Evolutionary conservation across 352 stramenopile species (phyloP), one percentile per base, ranked within the genome.

Genomic region (Phytopythium delawarense): DNA sequence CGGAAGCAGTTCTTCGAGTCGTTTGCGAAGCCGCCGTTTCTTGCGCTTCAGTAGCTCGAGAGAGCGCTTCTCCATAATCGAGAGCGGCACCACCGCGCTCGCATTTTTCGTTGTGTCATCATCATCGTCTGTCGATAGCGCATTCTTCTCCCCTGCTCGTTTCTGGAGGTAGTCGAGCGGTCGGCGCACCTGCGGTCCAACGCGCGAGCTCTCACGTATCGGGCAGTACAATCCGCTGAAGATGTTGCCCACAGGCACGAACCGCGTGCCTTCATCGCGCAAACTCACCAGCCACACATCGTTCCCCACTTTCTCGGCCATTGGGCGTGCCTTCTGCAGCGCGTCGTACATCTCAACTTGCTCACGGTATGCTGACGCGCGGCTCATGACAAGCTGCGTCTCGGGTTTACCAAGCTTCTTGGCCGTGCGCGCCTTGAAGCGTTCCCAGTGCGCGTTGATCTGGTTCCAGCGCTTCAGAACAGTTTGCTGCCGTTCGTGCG

Each of bases 231-330:
- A 73, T 0, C 92, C 92, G 44, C 80, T 97, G 64, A 98, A 98
- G 61, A 97, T 96, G 59, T 97, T 97, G 4, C 92, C 92, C 32
- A 98, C 89, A 6, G 78, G 85, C 18, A 97, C 90, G 37, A 78
- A 94, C 34, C 91, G 88, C 34, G 89, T 96, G 25, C 88, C 87
- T 50, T 96, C 81, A 46, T 84, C 78, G 8, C 92, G 80, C 25
- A 98, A 65, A 48, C 73, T 94, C 69, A 96, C 96, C n/a, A 94
- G 72, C 92, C 92, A 98, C 49, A 91, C 82, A 61, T 97, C 87
- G 7, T 69, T 71, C 4, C 83, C 87, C n/a, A 96, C 80, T 69
- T 97, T 96, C 44, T 97, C 87, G 34, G 87, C 73, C 12, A 95
- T 57, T 6, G 92, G 92, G 16, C 76, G 79, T n/a, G 91, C 89